A percentile compares a stretch with the other conserved stretches of the same genome.
Conservation (phyloP, 768 basidiomycete genomes). For the Trichaptum fuscoviolaceum region DNA sequence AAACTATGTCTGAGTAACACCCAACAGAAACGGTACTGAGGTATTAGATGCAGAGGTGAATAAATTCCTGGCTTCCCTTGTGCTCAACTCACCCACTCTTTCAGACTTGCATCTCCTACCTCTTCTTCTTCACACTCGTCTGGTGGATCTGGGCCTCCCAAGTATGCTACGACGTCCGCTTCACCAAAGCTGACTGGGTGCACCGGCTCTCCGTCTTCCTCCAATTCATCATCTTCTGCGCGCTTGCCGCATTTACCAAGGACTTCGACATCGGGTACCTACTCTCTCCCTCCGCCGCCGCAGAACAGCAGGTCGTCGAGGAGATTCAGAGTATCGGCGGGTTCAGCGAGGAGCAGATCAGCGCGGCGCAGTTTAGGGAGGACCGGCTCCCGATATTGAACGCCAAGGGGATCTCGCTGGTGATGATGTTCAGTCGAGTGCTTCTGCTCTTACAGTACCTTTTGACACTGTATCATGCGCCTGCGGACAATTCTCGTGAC, state of each 20-base stretch:
- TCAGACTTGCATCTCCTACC: background rate
- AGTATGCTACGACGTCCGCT: conserved; percentile 7
- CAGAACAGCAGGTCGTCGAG: background rate
- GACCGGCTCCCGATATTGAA: background rate
- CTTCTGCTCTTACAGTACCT: background rate
- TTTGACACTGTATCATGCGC: background rate
- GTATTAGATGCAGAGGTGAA: background rate
- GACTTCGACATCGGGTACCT: conserved; percentile 4
- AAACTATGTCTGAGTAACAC: background rate
- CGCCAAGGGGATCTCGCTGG: conserved; percentile 2
- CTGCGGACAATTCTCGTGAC: background rate
- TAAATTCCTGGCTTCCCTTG: background rate
- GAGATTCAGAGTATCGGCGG: background rate
- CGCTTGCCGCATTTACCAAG: conserved; percentile 5
- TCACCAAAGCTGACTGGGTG: conserved; percentile 6
- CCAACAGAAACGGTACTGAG: background rate
- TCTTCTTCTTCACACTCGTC: background rate
- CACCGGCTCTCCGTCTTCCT: conserved; percentile 9
- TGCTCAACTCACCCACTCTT: background rate
- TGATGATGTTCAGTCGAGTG: background rate
- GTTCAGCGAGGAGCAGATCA: background rate
- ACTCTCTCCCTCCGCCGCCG: background rate
- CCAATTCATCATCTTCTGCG: conserved; percentile 4
- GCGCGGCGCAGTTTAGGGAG: background rate
- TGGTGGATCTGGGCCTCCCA: conserved; percentile 10